Conservation (phyloP, 352 stramenopile genomes). For the Phytopythium montanum region DNA sequence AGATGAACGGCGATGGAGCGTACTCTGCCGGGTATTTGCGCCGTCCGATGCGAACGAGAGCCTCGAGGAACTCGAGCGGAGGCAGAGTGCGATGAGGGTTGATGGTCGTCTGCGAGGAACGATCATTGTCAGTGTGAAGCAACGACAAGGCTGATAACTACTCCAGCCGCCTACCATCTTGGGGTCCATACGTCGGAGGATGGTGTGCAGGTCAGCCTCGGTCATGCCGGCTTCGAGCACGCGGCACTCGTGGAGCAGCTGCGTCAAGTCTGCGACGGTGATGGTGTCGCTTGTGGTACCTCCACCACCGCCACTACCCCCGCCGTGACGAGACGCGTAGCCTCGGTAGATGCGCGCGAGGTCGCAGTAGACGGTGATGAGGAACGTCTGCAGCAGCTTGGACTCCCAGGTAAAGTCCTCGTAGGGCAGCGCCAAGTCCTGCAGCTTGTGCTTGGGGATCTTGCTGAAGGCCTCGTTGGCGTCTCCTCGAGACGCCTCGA, state of each 20-base stretch:
- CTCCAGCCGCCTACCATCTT: slow-evolving; percentile 15
- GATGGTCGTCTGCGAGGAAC: slow-evolving; percentile 22
- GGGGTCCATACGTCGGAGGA: slow-evolving; percentile 42
- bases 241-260: slow-evolving; percentile 64
- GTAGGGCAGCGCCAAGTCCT: slow-evolving; percentile 50
- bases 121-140: not conserved
- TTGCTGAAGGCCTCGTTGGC: slow-evolving; percentile 65
- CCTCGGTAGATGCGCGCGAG: slow-evolving; percentile 70
- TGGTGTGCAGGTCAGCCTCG: slow-evolving; percentile 32
- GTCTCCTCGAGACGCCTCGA: slow-evolving; percentile 33
- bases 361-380: slow-evolving; percentile 67
- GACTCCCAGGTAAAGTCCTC: slow-evolving; percentile 68
- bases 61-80: slow-evolving; percentile 66
- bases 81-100: slow-evolving; percentile 40
- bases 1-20: not conserved
- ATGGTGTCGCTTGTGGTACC: slow-evolving; percentile 38
- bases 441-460: slow-evolving; percentile 39
- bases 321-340: slow-evolving; percentile 41
- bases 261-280: slow-evolving; percentile 46
- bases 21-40: slow-evolving; percentile 70
- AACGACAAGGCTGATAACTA: not conserved
- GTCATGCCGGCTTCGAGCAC: slow-evolving; percentile 51
- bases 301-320: slow-evolving; percentile 5
- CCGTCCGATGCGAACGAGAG: slow-evolving; percentile 46
- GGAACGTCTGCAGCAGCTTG: slow-evolving; percentile 70